Evolutionary conservation across 164 flowering plant genomes (phyloP), one percentile per base, ranked within the genome.

Genomic region (Berberis vulgaris): DNA sequence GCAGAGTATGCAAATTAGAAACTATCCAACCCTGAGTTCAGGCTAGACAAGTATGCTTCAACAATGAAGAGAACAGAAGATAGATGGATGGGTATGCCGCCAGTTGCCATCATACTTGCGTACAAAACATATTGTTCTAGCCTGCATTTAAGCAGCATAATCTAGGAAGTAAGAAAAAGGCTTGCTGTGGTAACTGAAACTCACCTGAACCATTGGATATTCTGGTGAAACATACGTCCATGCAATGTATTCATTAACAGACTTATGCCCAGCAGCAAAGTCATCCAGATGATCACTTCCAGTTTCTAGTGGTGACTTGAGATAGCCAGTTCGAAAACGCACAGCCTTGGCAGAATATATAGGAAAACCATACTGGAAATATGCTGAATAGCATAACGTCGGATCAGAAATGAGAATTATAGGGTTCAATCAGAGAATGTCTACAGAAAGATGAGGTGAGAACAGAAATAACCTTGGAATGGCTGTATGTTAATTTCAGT

Each of bases 401-500:
- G 6, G 8, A 46, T 46, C 5, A 46, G 5, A 8, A 5, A 46
- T 46, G 5, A 5, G 49, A 46, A 5, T 5, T 46, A 46, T 46
- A 46, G 5, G 49, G 8, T 46, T 5, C 8, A 46, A 8, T 46
- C 6, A 46, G 8, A 46, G 52, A 43, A 53, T n/a, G 45, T 38
- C 47, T 57, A 40, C 10, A 46, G 8, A 46, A 5, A 46, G 8
- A 46, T 46, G 49, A 46, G 8, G 6, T 5, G 60, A 11, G 60
- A 54, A 49, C 45, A 8, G 13, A 58, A 46, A 46, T n/a, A 56
- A 88, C 98, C 96, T 85, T 83, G 76, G 77, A 88, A 91, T 61
- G 97, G 97, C 38, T 72, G 84, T 9, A 91, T 63, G 65, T 72
- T 69, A 69, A 94, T 75, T 76, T 91, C 96, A 61, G 80, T 68